Evolutionary conservation across 2,329 filamentous ascomycete species (phyloP), one percentile per base, ranked within the genome.

Genomic region (Furcasterigmium sp.): DNA sequence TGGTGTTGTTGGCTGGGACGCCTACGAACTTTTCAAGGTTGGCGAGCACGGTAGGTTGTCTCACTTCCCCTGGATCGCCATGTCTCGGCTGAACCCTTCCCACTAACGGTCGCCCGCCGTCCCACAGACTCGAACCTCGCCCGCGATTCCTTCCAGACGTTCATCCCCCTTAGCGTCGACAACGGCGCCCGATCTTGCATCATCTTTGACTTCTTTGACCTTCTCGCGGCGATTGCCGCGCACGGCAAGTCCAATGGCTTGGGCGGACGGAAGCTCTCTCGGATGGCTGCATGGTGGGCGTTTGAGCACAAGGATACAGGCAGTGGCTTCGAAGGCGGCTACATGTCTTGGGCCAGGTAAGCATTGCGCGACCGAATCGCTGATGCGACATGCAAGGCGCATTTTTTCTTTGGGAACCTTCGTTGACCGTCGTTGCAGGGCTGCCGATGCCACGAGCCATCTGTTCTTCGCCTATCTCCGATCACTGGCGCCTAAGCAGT

Each of bases 251-350:
- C 74, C 43, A 98, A 98, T 61, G 93, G 93, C 35, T 80, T 98
- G 50, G 88, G 90, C 47, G 93, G 93, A 20, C 82, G 91, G 51
- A 97, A 97, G 63, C 76, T 98, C 43, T 97, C 93, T 9, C 81
- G 93, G 52, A 88, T 95, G 76, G 93, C 91, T 32, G 90, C 91
- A 37, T 98, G 93, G 93, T 98, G 93, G 93, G 90, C 91, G 1
- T 98, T 98, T 61, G 91, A 96, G 57, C 88, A 94, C 53, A 79
- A 75, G 37, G 91, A 97, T 60, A 82, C 82, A 7, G 87, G 86
- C 34, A 91, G 86, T 60, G 93, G 93, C 14, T 98, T 98, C 55
- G 93, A 97, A 53, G 88, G 88, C 32, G 91, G 91, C 43, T 98
- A 98, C 66, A 87, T 86, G 58, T 80, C 81, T 36, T 98, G 93